Base-by-base conservation (phyloP, 2,329 filamentous ascomycete species). In the Hymenoscyphus fraxineus region DNA sequence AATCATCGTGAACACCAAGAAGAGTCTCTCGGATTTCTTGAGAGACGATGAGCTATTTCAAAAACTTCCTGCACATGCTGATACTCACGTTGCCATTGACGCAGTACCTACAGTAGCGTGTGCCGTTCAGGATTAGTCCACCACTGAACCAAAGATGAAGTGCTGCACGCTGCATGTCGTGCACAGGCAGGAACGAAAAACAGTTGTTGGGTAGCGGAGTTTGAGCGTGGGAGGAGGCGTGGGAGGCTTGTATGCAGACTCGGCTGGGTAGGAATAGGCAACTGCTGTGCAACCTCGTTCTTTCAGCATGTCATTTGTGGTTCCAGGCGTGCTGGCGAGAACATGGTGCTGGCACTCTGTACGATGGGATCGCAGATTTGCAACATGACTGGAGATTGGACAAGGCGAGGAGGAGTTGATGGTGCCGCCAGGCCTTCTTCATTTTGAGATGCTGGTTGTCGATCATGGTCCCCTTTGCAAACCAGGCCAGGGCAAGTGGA, bases 341-440 rank as follows among this genome's bases (percentile, higher is more conserved):
- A 54, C 47, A 54, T 54, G 47, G 19, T 54, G 47, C 47, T 54
- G 47, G 47, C 47, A 54, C 19, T 54, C 19, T 54, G 47, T 54
- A 54, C 47, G 47, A 54, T 54, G 22, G 47, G 47, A 54, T 54
- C 47, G 47, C 47, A 54, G 47, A 54, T 54, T 54, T 54, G 47
- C 47, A 54, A 54, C 47, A 27, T 54, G 47, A 54, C 47, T 54
- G 22, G 47, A 54, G 47, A 54, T 54, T 54, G 47, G 47, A 54
- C 47, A 54, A 27, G 47, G 47, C 47, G 41, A 16, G 4, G 22
- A 19, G 16, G 44, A 19, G 44, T 51, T 10, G 6, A 35, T 35
- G 35, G 35, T 35, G 35, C 35, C 22, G 44, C 44, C 6, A 54
- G 47, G 47, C 47, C 47, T 51, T 51, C 47, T 22, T 27, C 22